A percentile compares a stretch with the other conserved stretches of the same genome.
Conservation (phyloP, 768 basidiomycete species). For the Lentinus brumalis region DNA sequence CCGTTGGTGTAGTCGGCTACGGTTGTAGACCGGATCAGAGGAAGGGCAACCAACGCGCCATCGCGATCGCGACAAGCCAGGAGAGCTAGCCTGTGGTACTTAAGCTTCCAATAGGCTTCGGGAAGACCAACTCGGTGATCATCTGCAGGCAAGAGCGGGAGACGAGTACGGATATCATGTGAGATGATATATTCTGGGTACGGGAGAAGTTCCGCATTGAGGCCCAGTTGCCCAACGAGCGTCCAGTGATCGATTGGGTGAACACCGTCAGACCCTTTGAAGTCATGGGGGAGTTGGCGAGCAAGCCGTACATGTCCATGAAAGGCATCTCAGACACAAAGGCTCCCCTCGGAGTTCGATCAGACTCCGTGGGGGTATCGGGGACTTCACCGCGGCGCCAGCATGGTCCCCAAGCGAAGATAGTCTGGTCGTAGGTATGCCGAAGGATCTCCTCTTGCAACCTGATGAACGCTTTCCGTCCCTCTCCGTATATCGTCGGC, state of each 20-base stretch:
- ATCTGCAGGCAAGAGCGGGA: neutral
- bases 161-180: conserved; percentile 6
- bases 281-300: neutral
- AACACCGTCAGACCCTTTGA: neutral
- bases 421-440: conserved; percentile 9
- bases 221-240: neutral
- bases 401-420: conserved; percentile 8
- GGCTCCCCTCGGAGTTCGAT: neutral
- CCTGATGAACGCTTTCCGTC: conserved; percentile 6
- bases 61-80: too few species aligned
- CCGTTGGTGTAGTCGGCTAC: too few species aligned
- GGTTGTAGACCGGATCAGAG: too few species aligned
- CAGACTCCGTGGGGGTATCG: neutral
- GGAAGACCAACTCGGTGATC: too few species aligned
- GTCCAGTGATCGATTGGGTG: neutral
- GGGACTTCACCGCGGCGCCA: too few species aligned
- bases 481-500: conserved; percentile 16
- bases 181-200: neutral
- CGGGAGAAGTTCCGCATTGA: neutral
- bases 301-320: neutral
- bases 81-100: too few species aligned
- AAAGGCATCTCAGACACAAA: neutral
- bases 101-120: too few species aligned
- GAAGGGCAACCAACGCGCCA: too few species aligned
- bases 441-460: conserved; percentile 17